A percentile compares a stretch with the other conserved stretches of the same genome.
phyloP scores from a whole-genome alignment of 2,329 filamentous ascomycete species.

The Sporothrix sp. region DNA sequence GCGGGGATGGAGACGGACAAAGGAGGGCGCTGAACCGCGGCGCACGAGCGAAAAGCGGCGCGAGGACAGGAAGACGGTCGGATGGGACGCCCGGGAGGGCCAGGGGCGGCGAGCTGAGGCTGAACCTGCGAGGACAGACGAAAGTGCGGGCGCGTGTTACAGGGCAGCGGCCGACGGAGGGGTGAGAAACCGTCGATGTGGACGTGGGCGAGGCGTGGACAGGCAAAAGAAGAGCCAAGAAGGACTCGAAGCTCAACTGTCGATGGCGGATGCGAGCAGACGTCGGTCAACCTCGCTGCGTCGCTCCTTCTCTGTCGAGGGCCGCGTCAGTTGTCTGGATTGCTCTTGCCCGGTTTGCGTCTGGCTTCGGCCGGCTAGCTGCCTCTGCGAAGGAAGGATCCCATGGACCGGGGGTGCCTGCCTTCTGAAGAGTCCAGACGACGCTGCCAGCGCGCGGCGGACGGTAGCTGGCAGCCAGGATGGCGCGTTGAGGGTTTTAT shows the following conservation, averaged over 20 bases:
- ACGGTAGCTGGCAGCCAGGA: not conserved
- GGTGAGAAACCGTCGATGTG: not conserved
- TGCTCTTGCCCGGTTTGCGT: conserved; percentile 2
- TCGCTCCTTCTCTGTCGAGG: not conserved
- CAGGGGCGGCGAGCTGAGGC: not conserved
- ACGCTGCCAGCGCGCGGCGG: no score
- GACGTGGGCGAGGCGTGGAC: not conserved
- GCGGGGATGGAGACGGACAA: not conserved
- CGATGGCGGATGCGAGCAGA: conserved; percentile 1
- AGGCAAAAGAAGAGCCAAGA: not conserved
- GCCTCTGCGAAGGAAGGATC: conserved; percentile 2
- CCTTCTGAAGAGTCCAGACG: not conserved
- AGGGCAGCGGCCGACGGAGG: no score
- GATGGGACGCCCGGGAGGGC: not conserved
- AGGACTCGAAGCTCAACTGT: not conserved
- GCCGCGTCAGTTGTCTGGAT: not conserved
- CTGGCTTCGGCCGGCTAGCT: conserved; percentile 4
- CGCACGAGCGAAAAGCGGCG: conserved; percentile 1
- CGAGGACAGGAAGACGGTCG: not conserved
- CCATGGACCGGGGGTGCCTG: not conserved
- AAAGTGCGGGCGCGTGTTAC: not conserved
- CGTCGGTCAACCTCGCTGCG: not conserved
- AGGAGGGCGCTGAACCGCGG: not conserved
- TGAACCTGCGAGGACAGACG: not conserved
- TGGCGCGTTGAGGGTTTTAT: conserved; percentile 4